phyloP scores from a whole-genome alignment of 306 rosid species.

The Sicyos edulis region DNA sequence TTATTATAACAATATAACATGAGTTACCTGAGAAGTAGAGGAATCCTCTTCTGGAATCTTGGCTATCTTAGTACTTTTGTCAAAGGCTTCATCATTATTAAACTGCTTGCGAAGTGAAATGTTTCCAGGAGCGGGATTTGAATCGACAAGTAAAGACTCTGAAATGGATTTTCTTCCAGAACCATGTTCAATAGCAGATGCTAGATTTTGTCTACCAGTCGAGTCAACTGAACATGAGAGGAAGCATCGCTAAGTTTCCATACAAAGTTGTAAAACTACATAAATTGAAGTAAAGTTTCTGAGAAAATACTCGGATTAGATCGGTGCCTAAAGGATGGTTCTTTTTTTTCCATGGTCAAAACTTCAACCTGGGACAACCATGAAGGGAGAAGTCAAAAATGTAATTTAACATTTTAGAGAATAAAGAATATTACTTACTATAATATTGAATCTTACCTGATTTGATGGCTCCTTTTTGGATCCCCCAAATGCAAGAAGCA shows the following conservation, averaged over 20 bases:
- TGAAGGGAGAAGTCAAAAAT: background rate
- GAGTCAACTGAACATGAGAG: slow-evolving; percentile 58
- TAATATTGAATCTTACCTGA: slow-evolving; percentile 42
- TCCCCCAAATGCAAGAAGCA: slow-evolving; percentile 95
- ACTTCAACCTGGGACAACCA: slow-evolving; percentile 57
- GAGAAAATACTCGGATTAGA: slow-evolving; percentile 48
- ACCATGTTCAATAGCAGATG: slow-evolving; percentile 69
- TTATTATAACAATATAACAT: background rate
- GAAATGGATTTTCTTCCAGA: slow-evolving; percentile 90
- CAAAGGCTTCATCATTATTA: slow-evolving; percentile 59
- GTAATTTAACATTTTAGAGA: slow-evolving; percentile 6
- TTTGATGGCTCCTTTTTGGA: slow-evolving; percentile 81
- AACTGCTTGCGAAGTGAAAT: slow-evolving; percentile 69
- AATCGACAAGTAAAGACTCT: slow-evolving; percentile 49
- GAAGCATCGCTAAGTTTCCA: slow-evolving; percentile 49
- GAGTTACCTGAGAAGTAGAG: slow-evolving; percentile 49
- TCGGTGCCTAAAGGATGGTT: slow-evolving; percentile 39
- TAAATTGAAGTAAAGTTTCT: slow-evolving; percentile 44
- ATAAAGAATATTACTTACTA: background rate
- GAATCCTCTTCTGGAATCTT: slow-evolving; percentile 57
- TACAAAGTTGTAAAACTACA: slow-evolving; percentile 47
- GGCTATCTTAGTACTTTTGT: slow-evolving; percentile 39
- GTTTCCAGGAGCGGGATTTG: slow-evolving; percentile 43
- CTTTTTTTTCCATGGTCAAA: slow-evolving; percentile 63
- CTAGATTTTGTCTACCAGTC: slow-evolving; percentile 63